These are phyloP conservation scores for Geotrichum macrosporum DNA, from an alignment of 1,139 yeast species.

Conservation along the genomic window DNA sequence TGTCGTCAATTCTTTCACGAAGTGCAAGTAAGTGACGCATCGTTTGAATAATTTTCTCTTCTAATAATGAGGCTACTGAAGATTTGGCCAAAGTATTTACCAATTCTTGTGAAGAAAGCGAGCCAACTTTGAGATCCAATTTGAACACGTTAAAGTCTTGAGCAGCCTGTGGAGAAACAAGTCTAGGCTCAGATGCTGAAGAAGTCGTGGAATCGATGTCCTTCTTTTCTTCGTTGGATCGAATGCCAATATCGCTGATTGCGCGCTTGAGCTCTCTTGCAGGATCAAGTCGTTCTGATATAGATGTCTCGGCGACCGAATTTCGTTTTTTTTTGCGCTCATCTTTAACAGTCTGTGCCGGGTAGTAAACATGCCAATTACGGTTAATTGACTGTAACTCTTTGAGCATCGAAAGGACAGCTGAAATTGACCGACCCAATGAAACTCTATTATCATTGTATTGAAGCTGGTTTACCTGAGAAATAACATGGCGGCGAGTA, in stretches of 20 bases:
- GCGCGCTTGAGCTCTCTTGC: slow-evolving; percentile 18
- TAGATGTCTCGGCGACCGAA: slow-evolving; percentile 5
- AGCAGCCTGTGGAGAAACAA: slow-evolving; percentile 23
- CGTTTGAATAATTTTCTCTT: slow-evolving; percentile 56
- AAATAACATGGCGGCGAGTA: slow-evolving; percentile 32
- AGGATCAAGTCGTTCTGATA: slow-evolving; percentile 25
- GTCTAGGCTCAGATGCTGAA: slow-evolving; percentile 24
- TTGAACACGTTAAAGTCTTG: slow-evolving; percentile 56
- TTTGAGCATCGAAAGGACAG: slow-evolving; percentile 50
- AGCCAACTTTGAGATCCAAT: slow-evolving; percentile 60
- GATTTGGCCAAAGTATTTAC: slow-evolving; percentile 56
- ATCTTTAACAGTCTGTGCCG: slow-evolving; percentile 32
- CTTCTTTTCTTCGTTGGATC: slow-evolving; percentile 16
- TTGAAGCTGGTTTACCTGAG: slow-evolving; percentile 58
- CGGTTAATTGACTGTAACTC: slow-evolving; percentile 56
- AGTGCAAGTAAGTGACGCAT: slow-evolving; percentile 67
- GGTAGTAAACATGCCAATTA: slow-evolving; percentile 63
- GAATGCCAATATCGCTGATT: slow-evolving; percentile 12
- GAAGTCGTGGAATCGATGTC: slow-evolving; percentile 8
- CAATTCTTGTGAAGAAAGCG: slow-evolving; percentile 44
- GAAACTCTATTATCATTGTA: slow-evolving; percentile 64
- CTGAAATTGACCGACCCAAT: slow-evolving; percentile 58
- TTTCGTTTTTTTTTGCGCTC: slow-evolving; percentile 11
- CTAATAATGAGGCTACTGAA: slow-evolving; percentile 61
- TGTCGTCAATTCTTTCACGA: slow-evolving; percentile 82